phyloP scores from a whole-genome alignment of 2,329 filamentous ascomycete genomes.

The Microcera coccophila region DNA sequence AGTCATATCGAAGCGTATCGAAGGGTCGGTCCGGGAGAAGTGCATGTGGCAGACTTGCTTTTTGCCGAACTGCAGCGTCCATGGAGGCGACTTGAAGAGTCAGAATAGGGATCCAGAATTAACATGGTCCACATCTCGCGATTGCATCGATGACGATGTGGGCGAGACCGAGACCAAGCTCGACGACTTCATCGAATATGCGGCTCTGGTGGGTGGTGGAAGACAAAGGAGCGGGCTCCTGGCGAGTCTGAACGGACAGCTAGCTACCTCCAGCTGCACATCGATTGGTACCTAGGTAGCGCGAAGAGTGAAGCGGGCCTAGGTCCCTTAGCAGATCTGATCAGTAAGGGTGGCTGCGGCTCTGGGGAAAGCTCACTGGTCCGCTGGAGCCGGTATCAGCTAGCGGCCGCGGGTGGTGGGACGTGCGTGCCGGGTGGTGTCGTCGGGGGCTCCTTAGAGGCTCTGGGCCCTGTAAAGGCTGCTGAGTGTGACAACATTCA shows the following conservation, averaged over 20 bases:
- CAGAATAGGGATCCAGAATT: conserved; percentile 10
- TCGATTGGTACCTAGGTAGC: too few species aligned
- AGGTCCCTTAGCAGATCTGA: not conserved
- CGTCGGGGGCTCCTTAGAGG: too few species aligned
- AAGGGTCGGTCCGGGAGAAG: conserved; percentile 10
- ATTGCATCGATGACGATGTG: conserved; percentile 5
- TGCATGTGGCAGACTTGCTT: conserved; percentile 3
- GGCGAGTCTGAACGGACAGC: too few species aligned
- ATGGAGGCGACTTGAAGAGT: conserved; percentile 13
- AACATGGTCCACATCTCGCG: conserved; percentile 16
- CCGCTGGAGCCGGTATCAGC: too few species aligned
- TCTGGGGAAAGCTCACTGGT: too few species aligned
- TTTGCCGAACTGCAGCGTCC: conserved; percentile 13
- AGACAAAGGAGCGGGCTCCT: too few species aligned
- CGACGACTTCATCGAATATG: too few species aligned
- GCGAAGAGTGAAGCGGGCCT: not conserved
- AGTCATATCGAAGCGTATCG: conserved; percentile 14
- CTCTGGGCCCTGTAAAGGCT: too few species aligned
- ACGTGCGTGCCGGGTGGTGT: not conserved
- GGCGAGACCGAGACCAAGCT: not conserved
- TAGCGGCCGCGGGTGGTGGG: not conserved
- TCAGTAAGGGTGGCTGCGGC: too few species aligned
- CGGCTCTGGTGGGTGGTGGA: too few species aligned
- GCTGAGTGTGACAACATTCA: too few species aligned
- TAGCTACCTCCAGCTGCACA: too few species aligned